Base-by-base conservation (phyloP, 148 eudicot species). In the Vaccinium vitisidaea region DNA sequence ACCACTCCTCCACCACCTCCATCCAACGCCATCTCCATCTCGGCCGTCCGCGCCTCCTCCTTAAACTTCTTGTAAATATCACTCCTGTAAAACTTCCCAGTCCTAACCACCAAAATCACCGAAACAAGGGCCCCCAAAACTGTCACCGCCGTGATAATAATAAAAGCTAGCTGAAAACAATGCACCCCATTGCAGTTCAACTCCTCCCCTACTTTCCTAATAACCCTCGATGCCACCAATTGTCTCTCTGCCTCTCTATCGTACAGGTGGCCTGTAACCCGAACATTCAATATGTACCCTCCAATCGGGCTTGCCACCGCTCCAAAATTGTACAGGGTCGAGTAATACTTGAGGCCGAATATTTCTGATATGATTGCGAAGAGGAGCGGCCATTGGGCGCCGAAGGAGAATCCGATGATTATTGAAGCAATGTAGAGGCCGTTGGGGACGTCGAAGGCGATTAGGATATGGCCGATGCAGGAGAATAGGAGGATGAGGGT, bases 341-440 rank as follows among this genome's bases (percentile, higher is more conserved):
- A 89, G 86, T 89, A 89, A 23, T 89, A 89, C 50, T 89, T 89
- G 9, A 89, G 87, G 8, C 90, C 90, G n/a, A 88, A 88, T n/a
- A 88, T 48, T 77, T 88, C 90, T 0, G 90, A 88, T 0, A 89
- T 89, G 61, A 89, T 89, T 4, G 89, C 89, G 79, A 89, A 89
- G 1, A 89, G 90, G 25, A 89, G 67, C 48, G 90, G 87, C 89
- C 87, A 85, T 52, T 89, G 90, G 4, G 90, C 88, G 0, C 90
- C 88, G 32, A 84, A 86, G 69, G 87, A 86, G 54, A 89, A 89
- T 18, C 90, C 90, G 32, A 89, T 86, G 55, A 89, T 65, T 36
- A 84, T 58, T 0, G 90, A 89, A 9, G 90, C 90, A 3, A 89
- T 14, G 82, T 89, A 89, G 52, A 89, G 86, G 30, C 87, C 86